A percentile compares a stretch with the other conserved stretches of the same genome.
Conservation (phyloP, 2,329 filamentous ascomycete species). For the Exophiala sp. region DNA sequence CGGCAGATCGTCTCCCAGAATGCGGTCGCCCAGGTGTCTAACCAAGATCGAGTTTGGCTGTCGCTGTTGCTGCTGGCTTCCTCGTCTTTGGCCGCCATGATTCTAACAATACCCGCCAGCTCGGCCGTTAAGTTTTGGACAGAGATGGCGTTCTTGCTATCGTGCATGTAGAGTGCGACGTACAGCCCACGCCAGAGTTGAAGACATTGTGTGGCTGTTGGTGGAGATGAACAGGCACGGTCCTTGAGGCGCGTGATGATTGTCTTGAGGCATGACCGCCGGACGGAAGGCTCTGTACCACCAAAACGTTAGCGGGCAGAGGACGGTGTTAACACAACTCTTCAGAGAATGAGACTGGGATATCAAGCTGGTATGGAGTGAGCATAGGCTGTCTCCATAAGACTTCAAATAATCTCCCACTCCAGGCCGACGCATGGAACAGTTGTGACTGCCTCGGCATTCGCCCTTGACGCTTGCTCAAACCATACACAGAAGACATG, state of each 20-base stretch:
- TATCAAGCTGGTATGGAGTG: too few relatives aligned
- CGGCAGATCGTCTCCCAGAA: slow-evolving; percentile 67
- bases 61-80: background rate
- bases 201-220: slow-evolving; percentile 24
- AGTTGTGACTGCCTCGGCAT: too few relatives aligned
- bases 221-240: slow-evolving; percentile 11
- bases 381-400: too few relatives aligned
- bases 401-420: too few relatives aligned
- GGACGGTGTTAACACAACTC: too few relatives aligned
- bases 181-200: slow-evolving; percentile 29
- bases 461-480: too few relatives aligned
- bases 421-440: too few relatives aligned
- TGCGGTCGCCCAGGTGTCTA: slow-evolving; percentile 34
- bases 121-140: slow-evolving; percentile 26
- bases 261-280: slow-evolving; percentile 20
- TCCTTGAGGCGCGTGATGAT: slow-evolving; percentile 21
- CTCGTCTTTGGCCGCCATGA: slow-evolving; percentile 15
- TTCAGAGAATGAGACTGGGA: too few relatives aligned
- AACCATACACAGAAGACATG: too few relatives aligned
- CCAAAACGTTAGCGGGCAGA: slow-evolving; percentile 1
- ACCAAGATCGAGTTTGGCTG: slow-evolving; percentile 7
- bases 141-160: slow-evolving; percentile 25
- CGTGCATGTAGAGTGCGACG: slow-evolving; percentile 29
- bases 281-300: slow-evolving; percentile 18
- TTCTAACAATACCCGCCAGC: slow-evolving; percentile 20